These are phyloP conservation scores for Fusarium tuaranense DNA, from an alignment of 2,329 filamentous ascomycete genomes.

Conservation along the genomic window DNA sequence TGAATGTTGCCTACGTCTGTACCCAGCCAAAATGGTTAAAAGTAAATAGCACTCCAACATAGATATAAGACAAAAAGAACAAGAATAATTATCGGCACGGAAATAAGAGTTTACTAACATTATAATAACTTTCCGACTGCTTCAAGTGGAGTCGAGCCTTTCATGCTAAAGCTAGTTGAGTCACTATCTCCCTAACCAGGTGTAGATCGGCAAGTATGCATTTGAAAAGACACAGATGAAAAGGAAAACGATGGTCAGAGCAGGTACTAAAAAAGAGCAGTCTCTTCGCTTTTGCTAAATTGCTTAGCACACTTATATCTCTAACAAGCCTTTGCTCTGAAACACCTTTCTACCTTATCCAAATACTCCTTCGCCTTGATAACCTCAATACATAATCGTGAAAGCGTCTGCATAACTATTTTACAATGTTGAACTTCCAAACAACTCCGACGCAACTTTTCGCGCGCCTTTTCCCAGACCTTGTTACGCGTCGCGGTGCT, in stretches of 20 bases:
- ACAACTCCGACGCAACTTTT: neutral
- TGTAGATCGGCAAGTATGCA: neutral
- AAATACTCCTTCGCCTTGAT: neutral
- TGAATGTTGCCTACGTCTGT: fast-evolving
- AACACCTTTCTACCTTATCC: neutral
- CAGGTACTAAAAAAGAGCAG: neutral
- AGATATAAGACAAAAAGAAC: neutral
- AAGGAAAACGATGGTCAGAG: neutral
- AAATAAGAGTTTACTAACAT: no score
- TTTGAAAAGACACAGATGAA: neutral
- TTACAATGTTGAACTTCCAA: neutral
- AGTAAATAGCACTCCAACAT: neutral
- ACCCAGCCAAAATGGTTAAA: neutral
- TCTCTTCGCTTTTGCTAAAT: neutral
- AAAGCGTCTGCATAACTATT: neutral
- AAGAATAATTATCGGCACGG: no score
- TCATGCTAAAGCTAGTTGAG: neutral
- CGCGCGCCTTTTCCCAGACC: neutral
- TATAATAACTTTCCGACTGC: no score
- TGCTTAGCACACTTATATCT: neutral
- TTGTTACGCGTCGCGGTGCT: neutral
- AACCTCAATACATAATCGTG: neutral
- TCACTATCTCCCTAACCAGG: neutral
- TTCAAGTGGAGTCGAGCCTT: neutral
- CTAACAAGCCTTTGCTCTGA: neutral